phyloP scores from a whole-genome alignment of 345 rosid species.

The Sapria himalayana region DNA sequence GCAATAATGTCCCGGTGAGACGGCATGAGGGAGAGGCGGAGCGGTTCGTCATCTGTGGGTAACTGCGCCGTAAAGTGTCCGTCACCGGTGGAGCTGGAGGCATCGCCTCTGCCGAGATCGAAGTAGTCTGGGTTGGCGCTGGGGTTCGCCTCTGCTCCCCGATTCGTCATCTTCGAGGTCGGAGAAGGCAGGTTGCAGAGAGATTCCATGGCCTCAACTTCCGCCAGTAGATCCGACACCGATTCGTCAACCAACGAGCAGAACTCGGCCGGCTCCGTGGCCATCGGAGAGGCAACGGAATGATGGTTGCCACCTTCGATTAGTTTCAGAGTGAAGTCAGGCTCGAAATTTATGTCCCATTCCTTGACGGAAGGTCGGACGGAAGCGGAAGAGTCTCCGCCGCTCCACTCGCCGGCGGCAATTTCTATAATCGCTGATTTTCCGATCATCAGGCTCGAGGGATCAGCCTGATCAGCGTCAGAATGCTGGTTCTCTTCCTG shows the following conservation, averaged over 20 bases:
- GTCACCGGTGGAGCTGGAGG: constrained; percentile 56
- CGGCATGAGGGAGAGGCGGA: constrained; percentile 8
- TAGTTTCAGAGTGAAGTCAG: constrained; percentile 28
- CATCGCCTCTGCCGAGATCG: constrained; percentile 40
- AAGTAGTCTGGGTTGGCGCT: no score
- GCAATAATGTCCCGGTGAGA: constrained; percentile 16
- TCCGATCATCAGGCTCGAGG: constrained; percentile 39
- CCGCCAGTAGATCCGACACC: constrained; percentile 96
- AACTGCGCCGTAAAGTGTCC: constrained; percentile 28
- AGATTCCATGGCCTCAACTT: constrained; percentile 96
- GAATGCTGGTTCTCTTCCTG: constrained; percentile 34
- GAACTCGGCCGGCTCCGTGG: constrained; percentile 44
- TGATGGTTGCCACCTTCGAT: constrained; percentile 24
- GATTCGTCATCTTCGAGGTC: constrained; percentile 35
- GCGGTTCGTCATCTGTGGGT: constrained; percentile 13
- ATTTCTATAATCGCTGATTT: constrained; percentile 37
- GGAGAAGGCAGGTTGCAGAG: constrained; percentile 57
- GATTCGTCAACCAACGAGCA: constrained; percentile 57
- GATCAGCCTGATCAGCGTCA: constrained; percentile 52
- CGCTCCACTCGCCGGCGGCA: constrained; percentile 34
- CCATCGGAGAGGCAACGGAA: constrained; percentile 41
- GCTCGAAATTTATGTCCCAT: constrained; percentile 29
- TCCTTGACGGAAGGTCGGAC: constrained; percentile 19
- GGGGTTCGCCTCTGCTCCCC: constrained; percentile 39
- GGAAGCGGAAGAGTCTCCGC: constrained; percentile 20